Evolutionary conservation across 768 basidiomycete species (phyloP).

Genomic region (Scleroderma citrinum): DNA sequence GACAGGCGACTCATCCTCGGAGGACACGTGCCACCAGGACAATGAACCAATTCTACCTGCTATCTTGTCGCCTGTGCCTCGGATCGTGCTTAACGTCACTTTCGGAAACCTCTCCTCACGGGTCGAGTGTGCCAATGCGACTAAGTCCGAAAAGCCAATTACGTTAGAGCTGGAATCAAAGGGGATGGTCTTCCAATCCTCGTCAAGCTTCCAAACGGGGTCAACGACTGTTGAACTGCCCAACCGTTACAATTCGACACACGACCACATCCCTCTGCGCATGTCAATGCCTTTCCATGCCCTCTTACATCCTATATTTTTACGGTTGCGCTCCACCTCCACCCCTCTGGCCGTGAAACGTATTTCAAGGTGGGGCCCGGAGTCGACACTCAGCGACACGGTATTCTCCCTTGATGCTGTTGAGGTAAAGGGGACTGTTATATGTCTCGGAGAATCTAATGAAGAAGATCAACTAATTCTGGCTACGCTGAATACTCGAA

Average conservation of each 20-base stretch:
- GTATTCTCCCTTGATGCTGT: slow-evolving; percentile 55
- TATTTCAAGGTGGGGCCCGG: slow-evolving; percentile 28
- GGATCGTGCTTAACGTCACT: slow-evolving; percentile 40
- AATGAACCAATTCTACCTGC: slow-evolving; percentile 21
- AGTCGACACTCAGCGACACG: slow-evolving; percentile 40
- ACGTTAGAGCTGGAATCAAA: slow-evolving; percentile 53
- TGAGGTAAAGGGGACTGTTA: slow-evolving; percentile 40
- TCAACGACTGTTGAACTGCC: slow-evolving; percentile 9
- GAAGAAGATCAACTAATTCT: slow-evolving; percentile 37
- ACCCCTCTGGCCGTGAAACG: slow-evolving; percentile 18
- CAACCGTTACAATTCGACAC: slow-evolving; percentile 12
- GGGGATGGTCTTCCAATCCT: slow-evolving; percentile 40
- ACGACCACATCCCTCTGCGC: slow-evolving; percentile 38
- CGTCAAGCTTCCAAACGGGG: slow-evolving; percentile 37
- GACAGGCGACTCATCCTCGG: slow-evolving; percentile 10
- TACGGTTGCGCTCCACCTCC: slow-evolving; percentile 42
- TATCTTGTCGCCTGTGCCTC: slow-evolving; percentile 40
- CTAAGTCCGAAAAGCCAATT: slow-evolving; percentile 37
- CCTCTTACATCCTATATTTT: slow-evolving; percentile 45
- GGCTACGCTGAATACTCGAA: slow-evolving; percentile 37
- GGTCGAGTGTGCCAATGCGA: slow-evolving; percentile 41
- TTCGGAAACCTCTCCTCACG: slow-evolving; percentile 46
- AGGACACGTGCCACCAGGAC: slow-evolving; percentile 7
- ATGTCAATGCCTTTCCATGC: slow-evolving; percentile 39
- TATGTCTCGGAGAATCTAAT: slow-evolving; percentile 44